Evolutionary conservation across 257 asterid genomes (phyloP).

Genomic region (Nemophila menziesii): DNA sequence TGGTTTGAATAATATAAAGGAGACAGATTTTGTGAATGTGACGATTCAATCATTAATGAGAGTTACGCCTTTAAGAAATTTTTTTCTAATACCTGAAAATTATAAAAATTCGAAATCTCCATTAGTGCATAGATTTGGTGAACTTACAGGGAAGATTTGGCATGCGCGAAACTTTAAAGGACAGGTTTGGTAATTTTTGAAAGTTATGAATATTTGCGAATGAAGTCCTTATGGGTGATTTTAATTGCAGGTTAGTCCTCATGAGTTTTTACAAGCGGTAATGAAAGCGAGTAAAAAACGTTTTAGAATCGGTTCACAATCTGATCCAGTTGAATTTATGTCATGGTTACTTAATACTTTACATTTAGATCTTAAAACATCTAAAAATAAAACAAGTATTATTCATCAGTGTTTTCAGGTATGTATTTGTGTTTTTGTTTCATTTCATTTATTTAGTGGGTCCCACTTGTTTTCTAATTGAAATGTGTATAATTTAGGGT

Average conservation of each 20-base stretch:
- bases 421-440: constrained; percentile 1
- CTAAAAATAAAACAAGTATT: constrained; percentile 62
- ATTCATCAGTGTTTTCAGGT: constrained; percentile 97
- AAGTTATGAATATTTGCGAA: neutral
- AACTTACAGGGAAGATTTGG: constrained; percentile 96
- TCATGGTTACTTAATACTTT: constrained; percentile 90
- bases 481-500: constrained; percentile 30
- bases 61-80: constrained; percentile 94
- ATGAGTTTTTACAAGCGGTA: constrained; percentile 92
- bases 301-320: constrained; percentile 79
- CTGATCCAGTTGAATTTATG: constrained; percentile 96
- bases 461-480: constrained; percentile 10
- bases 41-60: constrained; percentile 97
- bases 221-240: neutral
- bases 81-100: constrained; percentile 88
- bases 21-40: constrained; percentile 95
- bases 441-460: constrained; percentile 1
- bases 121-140: constrained; percentile 93
- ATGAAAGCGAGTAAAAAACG: constrained; percentile 88
- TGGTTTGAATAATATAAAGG: constrained; percentile 90
- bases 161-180: constrained; percentile 91
- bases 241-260: constrained; percentile 90
- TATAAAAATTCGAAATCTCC: constrained; percentile 71
- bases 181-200: constrained; percentile 42
- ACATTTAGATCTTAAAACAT: constrained; percentile 58